Base-by-base conservation (phyloP, 106 monocot species). In the Dendrobium nobile region DNA sequence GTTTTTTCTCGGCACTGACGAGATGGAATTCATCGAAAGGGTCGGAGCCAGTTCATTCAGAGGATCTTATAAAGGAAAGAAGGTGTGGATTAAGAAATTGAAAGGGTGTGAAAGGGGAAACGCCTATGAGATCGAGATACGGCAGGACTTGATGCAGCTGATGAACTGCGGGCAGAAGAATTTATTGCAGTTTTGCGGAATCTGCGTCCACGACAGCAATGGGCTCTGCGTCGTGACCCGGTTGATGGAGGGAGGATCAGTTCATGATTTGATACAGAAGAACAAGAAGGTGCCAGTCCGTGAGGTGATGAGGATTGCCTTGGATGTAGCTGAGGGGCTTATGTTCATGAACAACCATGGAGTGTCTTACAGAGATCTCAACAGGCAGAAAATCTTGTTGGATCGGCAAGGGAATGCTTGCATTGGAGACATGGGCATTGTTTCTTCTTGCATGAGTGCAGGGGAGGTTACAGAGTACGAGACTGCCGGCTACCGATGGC, bases 341-440 rank as follows among this genome's bases (percentile, higher is more conserved):
- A 83, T 87, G 92, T 95, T 99, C 82, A 88, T 95, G 86, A 99
- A 99, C 80, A 77, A 76, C 43, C 91, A 90, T 65, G 95, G 95
- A 17, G 79, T 93, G 16, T 77, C 95, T 6, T 99, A 91, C 79
- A 82, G 88, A 47, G 98, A 99, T 80, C 84, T 99, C 28, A 99
- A 95, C 41, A 80, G 83, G n/a, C 86, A 87, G 77, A 84, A 85
- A 72, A 88, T 99, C 41, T 81, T 99, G 84, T 64, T 99, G 61
- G 95, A 95, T 41, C 82, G 84, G 82, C 88, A 91, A 48, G 92
- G 91, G 7, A 93, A 87, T 85, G 95, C 92, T 41, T 95, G 86
- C 76, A 88, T 99, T n/a, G 98, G 95, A 0, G 95, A 95, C 77
- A 91, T 99, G 98, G 98, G 95, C 19, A 79, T 88, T n/a, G 91